Conservation (phyloP, 495 filamentous ascomycete species). For the Wilcoxina mikolae region DNA sequence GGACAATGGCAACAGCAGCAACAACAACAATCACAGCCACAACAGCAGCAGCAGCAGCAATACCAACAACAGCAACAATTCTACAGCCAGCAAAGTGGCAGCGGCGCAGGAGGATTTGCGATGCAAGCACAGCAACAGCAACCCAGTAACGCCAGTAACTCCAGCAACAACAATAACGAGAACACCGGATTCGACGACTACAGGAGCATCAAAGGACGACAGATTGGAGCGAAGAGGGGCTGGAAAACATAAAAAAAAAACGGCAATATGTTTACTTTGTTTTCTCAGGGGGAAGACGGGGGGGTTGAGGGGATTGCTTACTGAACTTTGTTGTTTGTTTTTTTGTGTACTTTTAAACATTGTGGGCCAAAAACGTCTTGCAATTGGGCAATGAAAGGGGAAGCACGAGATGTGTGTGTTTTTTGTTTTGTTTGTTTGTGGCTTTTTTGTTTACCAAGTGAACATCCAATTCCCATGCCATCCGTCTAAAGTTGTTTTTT, state of each 20-base stretch:
- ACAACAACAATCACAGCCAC: neutral
- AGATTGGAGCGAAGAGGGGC: slow-evolving; percentile 23
- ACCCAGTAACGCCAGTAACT: slow-evolving; percentile 11
- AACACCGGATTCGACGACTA: slow-evolving; percentile 18
- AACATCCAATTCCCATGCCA: too few species aligned
- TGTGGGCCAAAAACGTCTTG: too few species aligned
- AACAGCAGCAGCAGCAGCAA: slow-evolving; percentile 7
- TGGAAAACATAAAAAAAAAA: slow-evolving; percentile 26
- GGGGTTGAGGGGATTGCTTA: too few species aligned
- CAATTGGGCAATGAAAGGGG: too few species aligned
- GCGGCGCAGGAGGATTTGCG: slow-evolving; percentile 1
- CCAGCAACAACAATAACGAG: slow-evolving; percentile 12
- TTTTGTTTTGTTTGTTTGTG: too few species aligned
- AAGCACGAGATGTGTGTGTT: too few species aligned
- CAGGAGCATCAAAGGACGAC: slow-evolving; percentile 18
- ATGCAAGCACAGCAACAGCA: neutral
- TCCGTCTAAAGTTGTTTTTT: too few species aligned
- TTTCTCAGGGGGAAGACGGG: too few species aligned
- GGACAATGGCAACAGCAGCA: slow-evolving; percentile 8
- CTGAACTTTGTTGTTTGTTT: too few species aligned
- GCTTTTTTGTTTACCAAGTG: too few species aligned
- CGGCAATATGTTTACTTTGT: neutral
- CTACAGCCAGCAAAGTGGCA: neutral
- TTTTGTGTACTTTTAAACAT: too few species aligned
- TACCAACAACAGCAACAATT: slow-evolving; percentile 12